These are phyloP conservation scores for Aspergillus nomiae DNA, from an alignment of 2,329 filamentous ascomycete species.

Conservation along the genomic window DNA sequence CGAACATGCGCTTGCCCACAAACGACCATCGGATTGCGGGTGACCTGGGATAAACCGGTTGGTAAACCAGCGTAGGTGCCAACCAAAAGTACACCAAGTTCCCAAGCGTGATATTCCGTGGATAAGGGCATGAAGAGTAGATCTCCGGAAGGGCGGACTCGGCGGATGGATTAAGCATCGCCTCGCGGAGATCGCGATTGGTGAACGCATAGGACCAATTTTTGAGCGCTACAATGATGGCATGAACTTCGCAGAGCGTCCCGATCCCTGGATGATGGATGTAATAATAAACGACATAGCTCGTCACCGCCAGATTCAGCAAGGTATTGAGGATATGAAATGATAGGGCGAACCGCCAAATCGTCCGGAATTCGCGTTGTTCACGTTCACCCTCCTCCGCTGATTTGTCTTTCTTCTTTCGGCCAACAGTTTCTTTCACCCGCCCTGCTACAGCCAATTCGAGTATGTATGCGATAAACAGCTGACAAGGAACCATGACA, in stretches of 20 bases:
- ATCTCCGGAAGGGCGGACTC: constrained; percentile 74
- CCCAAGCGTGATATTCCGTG: constrained; percentile 80
- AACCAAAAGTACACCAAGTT: constrained; percentile 98
- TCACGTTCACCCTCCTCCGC: constrained; percentile 62
- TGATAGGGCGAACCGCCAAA: constrained; percentile 79
- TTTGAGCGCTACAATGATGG: constrained; percentile 95
- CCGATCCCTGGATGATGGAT: constrained; percentile 94
- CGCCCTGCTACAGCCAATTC: constrained; percentile 80
- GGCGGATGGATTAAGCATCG: constrained; percentile 75
- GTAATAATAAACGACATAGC: constrained; percentile 82
- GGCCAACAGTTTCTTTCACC: constrained; percentile 68
- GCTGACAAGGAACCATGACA: constrained; percentile 83
- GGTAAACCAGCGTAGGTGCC: constrained; percentile 94
- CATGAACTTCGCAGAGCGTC: constrained; percentile 85
- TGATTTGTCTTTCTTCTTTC: constrained; percentile 56
- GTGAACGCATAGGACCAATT: constrained; percentile 94
- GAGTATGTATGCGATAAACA: constrained; percentile 87
- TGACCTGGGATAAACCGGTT: constrained; percentile 91
- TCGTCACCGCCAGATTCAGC: constrained; percentile 76
- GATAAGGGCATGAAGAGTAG: constrained; percentile 83
- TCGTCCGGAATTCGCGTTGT: constrained; percentile 65
- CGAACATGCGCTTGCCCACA: constrained; percentile 77
- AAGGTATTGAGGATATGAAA: constrained; percentile 83
- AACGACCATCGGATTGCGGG: constrained; percentile 82
- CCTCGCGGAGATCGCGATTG: constrained; percentile 90